phyloP scores from a whole-genome alignment of 352 stramenopile species.

The Phytopythium ostracodes region DNA sequence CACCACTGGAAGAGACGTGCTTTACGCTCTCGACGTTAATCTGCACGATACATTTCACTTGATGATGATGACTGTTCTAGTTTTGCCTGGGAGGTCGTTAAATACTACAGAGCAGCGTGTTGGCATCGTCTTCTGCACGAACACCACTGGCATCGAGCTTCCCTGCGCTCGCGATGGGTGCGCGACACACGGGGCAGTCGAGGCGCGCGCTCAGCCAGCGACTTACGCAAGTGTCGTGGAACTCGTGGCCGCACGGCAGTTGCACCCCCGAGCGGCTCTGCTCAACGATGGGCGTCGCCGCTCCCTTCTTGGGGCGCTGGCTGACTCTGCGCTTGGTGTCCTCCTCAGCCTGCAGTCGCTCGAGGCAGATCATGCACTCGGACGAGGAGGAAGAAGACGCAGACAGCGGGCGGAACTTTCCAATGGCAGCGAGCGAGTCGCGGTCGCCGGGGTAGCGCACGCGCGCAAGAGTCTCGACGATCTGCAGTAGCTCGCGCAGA shows the following conservation, averaged over 20 bases:
- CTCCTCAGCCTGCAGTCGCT: slow-evolving; percentile 11
- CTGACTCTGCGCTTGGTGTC: neutral
- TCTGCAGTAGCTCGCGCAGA: slow-evolving; percentile 46
- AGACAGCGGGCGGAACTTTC: slow-evolving; percentile 26
- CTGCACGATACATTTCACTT: too few relatives aligned
- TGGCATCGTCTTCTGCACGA: neutral
- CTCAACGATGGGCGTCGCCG: neutral
- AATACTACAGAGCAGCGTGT: neutral
- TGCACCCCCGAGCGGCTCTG: slow-evolving; percentile 18
- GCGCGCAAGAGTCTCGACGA: slow-evolving; percentile 36
- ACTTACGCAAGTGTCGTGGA: slow-evolving; percentile 73
- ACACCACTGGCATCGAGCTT: neutral
- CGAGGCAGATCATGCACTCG: slow-evolving; percentile 58
- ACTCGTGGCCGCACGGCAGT: slow-evolving; percentile 60
- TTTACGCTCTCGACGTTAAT: neutral
- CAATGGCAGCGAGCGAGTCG: slow-evolving; percentile 35
- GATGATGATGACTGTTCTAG: too few relatives aligned
- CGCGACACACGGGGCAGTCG: slow-evolving; percentile 61
- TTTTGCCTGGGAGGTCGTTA: neutral
- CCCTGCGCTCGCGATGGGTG: neutral
- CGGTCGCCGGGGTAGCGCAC: slow-evolving; percentile 51
- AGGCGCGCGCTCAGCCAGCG: slow-evolving; percentile 58
- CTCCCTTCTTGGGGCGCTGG: neutral
- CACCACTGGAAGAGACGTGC: too few relatives aligned
- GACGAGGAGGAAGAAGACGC: slow-evolving; percentile 13